Evolutionary conservation across 305 asterid species (phyloP).

Genomic region (Solanum hybrid): DNA sequence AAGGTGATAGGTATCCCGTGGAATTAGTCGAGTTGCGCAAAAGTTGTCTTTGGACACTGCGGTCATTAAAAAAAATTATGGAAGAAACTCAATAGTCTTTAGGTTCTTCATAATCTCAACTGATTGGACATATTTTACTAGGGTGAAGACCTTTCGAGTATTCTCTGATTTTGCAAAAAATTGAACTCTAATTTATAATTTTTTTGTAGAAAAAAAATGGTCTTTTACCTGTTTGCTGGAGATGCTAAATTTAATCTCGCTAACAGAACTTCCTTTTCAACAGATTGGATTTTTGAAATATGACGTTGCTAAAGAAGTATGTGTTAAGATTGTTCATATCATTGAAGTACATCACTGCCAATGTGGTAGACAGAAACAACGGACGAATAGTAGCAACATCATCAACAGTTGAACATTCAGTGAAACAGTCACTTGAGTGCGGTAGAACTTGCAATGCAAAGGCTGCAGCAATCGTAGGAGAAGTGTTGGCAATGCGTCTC

Average conservation of each 20-base stretch:
- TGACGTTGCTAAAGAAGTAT: conserved; percentile 64
- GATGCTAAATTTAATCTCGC: not conserved
- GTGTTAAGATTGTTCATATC: conserved; percentile 70
- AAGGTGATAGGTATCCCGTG: too few species aligned
- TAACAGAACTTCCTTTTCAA: not conserved
- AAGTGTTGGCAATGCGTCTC: conserved; percentile 79
- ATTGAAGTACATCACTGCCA: conserved; percentile 71
- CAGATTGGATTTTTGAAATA: conserved; percentile 11
- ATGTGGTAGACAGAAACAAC: conserved; percentile 71
- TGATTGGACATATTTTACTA: not conserved
- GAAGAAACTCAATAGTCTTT: not conserved
- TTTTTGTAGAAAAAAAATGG: not conserved
- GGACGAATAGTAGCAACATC: conserved; percentile 69
- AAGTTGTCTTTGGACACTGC: too few species aligned
- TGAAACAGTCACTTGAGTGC: conserved; percentile 59
- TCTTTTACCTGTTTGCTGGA: not conserved
- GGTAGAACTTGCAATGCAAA: conserved; percentile 84
- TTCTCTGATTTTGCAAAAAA: not conserved
- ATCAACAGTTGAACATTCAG: conserved; percentile 69
- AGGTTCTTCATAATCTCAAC: not conserved
- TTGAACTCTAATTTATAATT: too few species aligned
- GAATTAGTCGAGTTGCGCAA: too few species aligned
- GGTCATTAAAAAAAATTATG: too few species aligned
- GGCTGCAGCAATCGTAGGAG: conserved; percentile 82
- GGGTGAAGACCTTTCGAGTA: not conserved